A percentile compares a stretch with the other conserved stretches of the same genome.
These are phyloP conservation scores for Plasmodium vivax DNA, from an alignment of 169 alveolate species.

Conservation along the genomic window DNA sequence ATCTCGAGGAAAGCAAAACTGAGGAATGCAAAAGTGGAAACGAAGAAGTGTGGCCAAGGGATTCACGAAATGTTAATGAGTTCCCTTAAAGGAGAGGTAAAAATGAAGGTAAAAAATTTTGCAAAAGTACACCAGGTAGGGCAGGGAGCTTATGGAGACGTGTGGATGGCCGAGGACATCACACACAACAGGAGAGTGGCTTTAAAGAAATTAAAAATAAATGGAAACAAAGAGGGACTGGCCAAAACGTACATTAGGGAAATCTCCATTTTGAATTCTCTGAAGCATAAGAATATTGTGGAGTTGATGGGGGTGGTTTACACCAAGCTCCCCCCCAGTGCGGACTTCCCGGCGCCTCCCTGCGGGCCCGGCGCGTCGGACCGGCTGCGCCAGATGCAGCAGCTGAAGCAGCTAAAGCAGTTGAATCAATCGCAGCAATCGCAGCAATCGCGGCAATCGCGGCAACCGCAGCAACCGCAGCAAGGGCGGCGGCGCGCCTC, in stretches of 20 bases:
- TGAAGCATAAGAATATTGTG: conserved; percentile 88
- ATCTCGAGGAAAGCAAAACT: neutral
- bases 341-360: neutral
- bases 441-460: no score
- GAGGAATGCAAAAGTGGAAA: neutral
- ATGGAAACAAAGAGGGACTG: conserved; percentile 90
- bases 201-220: conserved; percentile 86
- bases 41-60: neutral
- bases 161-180: conserved; percentile 92
- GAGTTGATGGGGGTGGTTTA: conserved; percentile 86
- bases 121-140: conserved; percentile 91
- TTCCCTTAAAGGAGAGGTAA: conserved; percentile 43
- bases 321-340: conserved; percentile 74
- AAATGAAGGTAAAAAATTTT: conserved; percentile 77
- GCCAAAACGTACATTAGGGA: conserved; percentile 91
- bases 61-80: conserved; percentile 22
- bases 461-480: no score
- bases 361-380: neutral
- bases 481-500: neutral
- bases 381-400: neutral
- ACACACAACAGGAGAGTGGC: conserved; percentile 86
- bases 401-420: neutral
- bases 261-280: conserved; percentile 84
- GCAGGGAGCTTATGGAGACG: conserved; percentile 94
- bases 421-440: no score